Conservation (phyloP, 2,329 filamentous ascomycete species). For the Fusarium bactridioides region DNA sequence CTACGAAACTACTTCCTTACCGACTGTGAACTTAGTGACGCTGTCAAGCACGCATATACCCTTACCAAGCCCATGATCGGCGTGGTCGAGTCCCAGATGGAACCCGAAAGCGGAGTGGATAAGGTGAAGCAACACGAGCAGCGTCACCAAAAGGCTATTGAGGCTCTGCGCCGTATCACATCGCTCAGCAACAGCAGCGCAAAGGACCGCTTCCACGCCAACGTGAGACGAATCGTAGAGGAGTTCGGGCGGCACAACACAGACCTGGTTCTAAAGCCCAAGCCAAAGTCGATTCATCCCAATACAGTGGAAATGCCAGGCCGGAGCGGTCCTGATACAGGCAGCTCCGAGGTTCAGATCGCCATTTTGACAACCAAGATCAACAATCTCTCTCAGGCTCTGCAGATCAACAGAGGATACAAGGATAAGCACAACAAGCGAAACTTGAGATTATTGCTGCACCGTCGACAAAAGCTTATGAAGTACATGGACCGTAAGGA, state of each 20-base stretch:
- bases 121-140: constrained; percentile 56
- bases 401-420: constrained; percentile 72
- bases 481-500: constrained; percentile 89
- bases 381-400: constrained; percentile 75
- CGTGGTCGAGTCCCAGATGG: constrained; percentile 47
- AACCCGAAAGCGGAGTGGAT: constrained; percentile 51
- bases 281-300: constrained; percentile 58
- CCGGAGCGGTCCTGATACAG: constrained; percentile 90
- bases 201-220: constrained; percentile 81
- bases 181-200: constrained; percentile 78
- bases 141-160: constrained; percentile 71
- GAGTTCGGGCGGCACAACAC: constrained; percentile 93
- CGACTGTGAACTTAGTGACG: constrained; percentile 69
- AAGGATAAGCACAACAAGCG: constrained; percentile 96
- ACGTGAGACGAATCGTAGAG: constrained; percentile 84
- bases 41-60: constrained; percentile 71
- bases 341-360: constrained; percentile 96
- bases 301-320: constrained; percentile 51
- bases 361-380: constrained; percentile 96
- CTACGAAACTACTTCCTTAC: constrained; percentile 81
- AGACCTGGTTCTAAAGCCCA: constrained; percentile 72
- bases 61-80: constrained; percentile 68
- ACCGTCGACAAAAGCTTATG: constrained; percentile 87
- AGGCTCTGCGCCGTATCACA: constrained; percentile 82
- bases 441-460: constrained; percentile 84